These are phyloP conservation scores for Speleostelium caveatum DNA, from an alignment of 78 protist genomes.

Conservation along the genomic window DNA sequence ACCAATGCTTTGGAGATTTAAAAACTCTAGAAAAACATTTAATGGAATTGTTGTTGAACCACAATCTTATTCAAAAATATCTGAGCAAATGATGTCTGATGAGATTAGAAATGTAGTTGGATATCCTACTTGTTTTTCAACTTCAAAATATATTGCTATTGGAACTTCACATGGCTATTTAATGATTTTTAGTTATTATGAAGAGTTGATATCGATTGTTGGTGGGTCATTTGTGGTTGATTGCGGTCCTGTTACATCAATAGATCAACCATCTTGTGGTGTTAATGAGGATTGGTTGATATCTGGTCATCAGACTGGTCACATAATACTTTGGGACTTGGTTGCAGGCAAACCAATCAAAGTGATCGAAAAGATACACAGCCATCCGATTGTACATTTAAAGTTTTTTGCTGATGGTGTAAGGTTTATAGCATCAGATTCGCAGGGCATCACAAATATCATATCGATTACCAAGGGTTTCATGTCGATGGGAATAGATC, in stretches of 20 bases:
- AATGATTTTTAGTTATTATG: constrained; percentile 49
- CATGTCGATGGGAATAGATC: constrained; percentile 64
- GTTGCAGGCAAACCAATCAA: constrained; percentile 51
- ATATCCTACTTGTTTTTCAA: constrained; percentile 63
- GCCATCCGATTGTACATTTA: constrained; percentile 31
- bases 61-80: constrained; percentile 40
- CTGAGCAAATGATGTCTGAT: constrained; percentile 25
- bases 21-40: constrained; percentile 12
- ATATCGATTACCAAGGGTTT: constrained; percentile 15
- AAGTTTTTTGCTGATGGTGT: constrained; percentile 64
- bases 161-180: constrained; percentile 76
- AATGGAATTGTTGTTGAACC: constrained; percentile 77
- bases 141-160: constrained; percentile 59
- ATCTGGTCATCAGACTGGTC: constrained; percentile 62
- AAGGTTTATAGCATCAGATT: constrained; percentile 43
- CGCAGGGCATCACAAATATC: constrained; percentile 35
- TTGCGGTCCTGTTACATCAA: constrained; percentile 63
- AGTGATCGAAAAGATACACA: constrained; percentile 50
- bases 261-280: constrained; percentile 44
- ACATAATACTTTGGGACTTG: constrained; percentile 48
- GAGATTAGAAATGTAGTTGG: constrained; percentile 70
- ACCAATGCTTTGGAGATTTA: constrained; percentile 63
- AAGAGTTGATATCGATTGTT: constrained; percentile 42
- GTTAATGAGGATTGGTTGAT: constrained; percentile 74
- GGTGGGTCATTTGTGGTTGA: constrained; percentile 62